Conservation (phyloP, 1,139 yeast genomes). For the Candida sp. region DNA sequence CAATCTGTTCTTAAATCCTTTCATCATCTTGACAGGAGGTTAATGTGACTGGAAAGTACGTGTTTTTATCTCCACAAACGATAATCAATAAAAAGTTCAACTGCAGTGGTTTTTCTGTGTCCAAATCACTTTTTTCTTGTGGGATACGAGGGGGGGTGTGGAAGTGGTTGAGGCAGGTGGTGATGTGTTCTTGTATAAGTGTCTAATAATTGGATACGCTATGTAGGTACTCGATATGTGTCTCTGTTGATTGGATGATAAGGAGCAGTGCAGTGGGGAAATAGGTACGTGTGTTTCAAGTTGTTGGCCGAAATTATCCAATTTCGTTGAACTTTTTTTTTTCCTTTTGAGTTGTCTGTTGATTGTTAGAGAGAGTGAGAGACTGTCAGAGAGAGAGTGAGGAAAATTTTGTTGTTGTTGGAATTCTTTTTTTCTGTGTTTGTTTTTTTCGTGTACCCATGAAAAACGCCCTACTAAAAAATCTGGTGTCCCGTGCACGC, state of each 20-base stretch:
- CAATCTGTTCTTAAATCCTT: slow-evolving; percentile 54
- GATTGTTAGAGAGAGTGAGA: background rate
- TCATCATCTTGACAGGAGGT: slow-evolving; percentile 44
- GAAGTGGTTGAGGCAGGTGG: background rate
- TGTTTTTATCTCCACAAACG: background rate
- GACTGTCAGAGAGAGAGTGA: background rate
- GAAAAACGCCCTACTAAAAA: too few relatives aligned
- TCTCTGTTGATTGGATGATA: too few relatives aligned
- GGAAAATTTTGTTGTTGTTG: background rate
- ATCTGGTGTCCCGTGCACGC: too few relatives aligned
- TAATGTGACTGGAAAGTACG: too few relatives aligned
- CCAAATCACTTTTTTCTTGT: background rate
- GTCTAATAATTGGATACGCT: too few relatives aligned
- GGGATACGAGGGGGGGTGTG: background rate
- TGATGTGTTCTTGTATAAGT: background rate
- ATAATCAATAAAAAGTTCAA: background rate
- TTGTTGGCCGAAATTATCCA: background rate
- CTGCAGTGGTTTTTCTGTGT: background rate
- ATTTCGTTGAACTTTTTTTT: slow-evolving; percentile 1
- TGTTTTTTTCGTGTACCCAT: too few relatives aligned
- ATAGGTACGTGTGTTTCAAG: background rate
- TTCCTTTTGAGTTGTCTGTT: slow-evolving; percentile 2
- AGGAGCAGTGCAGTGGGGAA: background rate
- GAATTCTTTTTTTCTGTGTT: too few relatives aligned
- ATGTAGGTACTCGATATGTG: too few relatives aligned